These are phyloP conservation scores for Umbilicus rupestris DNA, from an alignment of 164 flowering plant species.

Conservation along the genomic window DNA sequence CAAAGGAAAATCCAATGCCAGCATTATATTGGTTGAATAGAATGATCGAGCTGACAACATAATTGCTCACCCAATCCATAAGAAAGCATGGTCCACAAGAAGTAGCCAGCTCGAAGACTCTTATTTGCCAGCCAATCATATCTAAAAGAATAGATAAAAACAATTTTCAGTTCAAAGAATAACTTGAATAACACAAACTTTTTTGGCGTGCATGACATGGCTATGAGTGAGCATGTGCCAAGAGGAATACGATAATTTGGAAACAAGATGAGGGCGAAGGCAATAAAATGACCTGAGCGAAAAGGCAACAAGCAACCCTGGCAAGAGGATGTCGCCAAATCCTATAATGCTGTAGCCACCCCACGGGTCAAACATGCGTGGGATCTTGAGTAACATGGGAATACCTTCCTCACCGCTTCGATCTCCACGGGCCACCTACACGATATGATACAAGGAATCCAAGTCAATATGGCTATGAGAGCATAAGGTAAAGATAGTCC, in stretches of 20 bases:
- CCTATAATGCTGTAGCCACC: conserved; percentile 72
- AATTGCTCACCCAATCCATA: conserved; percentile 34
- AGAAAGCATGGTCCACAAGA: conserved; percentile 39
- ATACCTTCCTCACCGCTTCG: conserved; percentile 57
- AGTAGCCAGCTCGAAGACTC: conserved; percentile 37
- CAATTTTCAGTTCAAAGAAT: too few relatives aligned
- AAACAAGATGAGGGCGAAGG: conserved; percentile 3
- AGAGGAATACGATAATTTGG: not conserved
- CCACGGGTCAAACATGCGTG: conserved; percentile 70
- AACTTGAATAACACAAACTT: not conserved
- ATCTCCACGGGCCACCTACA: conserved; percentile 61
- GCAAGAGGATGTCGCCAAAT: conserved; percentile 69
- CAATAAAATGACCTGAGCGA: conserved; percentile 34
- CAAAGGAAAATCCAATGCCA: not conserved
- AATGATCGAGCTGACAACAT: not conserved
- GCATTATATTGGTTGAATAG: not conserved
- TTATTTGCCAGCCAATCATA: conserved; percentile 40
- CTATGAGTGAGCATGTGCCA: not conserved
- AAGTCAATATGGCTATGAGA: not conserved
- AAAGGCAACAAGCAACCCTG: conserved; percentile 58
- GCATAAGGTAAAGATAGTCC: not conserved
- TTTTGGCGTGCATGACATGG: not conserved
- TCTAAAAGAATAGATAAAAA: conserved; percentile 15
- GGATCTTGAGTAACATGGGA: conserved; percentile 65
- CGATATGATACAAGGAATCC: conserved; percentile 5